These are phyloP conservation scores for Trichoderma citrinoviride DNA, from an alignment of 2,329 filamentous ascomycete species.

Conservation along the genomic window DNA sequence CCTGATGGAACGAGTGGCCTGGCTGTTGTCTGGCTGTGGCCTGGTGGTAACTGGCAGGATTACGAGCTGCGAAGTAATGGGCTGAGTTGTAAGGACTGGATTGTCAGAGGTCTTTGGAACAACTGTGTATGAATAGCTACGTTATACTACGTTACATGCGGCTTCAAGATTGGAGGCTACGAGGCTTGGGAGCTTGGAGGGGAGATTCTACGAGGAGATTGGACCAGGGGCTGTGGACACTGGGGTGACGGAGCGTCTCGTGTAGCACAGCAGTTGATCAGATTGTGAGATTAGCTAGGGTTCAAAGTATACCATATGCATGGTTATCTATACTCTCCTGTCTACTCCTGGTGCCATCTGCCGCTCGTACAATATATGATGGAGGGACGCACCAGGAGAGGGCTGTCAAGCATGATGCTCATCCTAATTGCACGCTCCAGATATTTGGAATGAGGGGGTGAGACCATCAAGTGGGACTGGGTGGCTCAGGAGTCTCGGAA, in stretches of 20 bases:
- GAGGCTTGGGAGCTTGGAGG: not conserved
- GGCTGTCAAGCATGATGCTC: not conserved
- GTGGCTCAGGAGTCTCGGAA: not conserved
- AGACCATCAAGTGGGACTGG: not conserved
- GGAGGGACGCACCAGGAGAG: not conserved
- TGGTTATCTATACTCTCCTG: not conserved
- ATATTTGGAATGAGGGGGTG: not conserved
- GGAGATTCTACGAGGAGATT: not conserved
- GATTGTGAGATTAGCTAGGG: not conserved
- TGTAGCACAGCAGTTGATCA: not conserved
- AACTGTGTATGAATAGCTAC: not conserved
- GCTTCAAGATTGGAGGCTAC: too few relatives aligned
- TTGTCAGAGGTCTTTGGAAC: too few relatives aligned
- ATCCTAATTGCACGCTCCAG: not conserved
- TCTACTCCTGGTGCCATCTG: not conserved
- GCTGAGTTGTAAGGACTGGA: not conserved
- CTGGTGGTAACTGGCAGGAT: not conserved
- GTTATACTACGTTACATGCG: not conserved
- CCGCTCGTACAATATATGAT: too few relatives aligned
- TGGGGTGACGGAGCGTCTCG: not conserved
- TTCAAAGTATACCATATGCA: not conserved
- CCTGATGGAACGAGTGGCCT: conserved; percentile 1
- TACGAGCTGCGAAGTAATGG: not conserved
- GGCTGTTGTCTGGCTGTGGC: not conserved
- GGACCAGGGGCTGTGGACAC: not conserved